A percentile compares a stretch with the other conserved stretches of the same genome.
Conservation (phyloP, 108 stramenopile species). For the Fragilariopsis cylindrus region DNA sequence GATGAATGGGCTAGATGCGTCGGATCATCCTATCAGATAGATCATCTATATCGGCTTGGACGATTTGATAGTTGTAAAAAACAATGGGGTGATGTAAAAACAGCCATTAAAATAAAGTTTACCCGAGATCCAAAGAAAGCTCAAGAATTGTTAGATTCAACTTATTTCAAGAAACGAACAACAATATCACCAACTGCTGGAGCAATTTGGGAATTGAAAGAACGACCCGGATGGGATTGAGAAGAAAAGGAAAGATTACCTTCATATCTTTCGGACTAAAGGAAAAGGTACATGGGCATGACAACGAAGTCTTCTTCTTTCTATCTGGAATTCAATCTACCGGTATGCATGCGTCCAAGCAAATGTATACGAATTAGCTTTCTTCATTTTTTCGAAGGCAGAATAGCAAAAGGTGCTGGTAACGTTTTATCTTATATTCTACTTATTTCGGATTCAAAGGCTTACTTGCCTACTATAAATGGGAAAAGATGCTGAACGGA, state of each 20-base stretch:
- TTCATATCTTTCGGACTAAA: too few relatives aligned
- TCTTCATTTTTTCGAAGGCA: too few relatives aligned
- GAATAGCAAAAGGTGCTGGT: too few relatives aligned
- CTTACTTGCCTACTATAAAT: too few relatives aligned
- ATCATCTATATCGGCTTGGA: constrained; percentile 74
- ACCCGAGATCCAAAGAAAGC: constrained; percentile 51
- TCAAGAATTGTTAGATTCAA: constrained; percentile 47
- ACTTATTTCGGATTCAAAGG: too few relatives aligned
- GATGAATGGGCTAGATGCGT: constrained; percentile 84
- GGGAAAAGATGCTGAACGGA: too few relatives aligned
- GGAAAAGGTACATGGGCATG: too few relatives aligned
- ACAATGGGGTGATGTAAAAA: constrained; percentile 76
- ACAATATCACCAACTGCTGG: constrained; percentile 77
- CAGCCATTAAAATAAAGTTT: constrained; percentile 61
- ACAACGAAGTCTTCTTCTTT: too few relatives aligned
- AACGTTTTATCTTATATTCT: too few relatives aligned
- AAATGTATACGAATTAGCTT: too few relatives aligned
- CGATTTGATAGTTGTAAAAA: constrained; percentile 64
- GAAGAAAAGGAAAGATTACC: background rate
- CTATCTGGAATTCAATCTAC: too few relatives aligned
- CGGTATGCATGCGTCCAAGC: too few relatives aligned
- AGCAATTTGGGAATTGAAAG: constrained; percentile 85
- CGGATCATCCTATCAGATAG: constrained; percentile 67
- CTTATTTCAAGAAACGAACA: constrained; percentile 61
- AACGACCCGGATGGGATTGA: constrained; percentile 67